These are phyloP conservation scores for Lasiosphaeria miniovina DNA, from an alignment of 495 filamentous ascomycete species.

Conservation along the genomic window DNA sequence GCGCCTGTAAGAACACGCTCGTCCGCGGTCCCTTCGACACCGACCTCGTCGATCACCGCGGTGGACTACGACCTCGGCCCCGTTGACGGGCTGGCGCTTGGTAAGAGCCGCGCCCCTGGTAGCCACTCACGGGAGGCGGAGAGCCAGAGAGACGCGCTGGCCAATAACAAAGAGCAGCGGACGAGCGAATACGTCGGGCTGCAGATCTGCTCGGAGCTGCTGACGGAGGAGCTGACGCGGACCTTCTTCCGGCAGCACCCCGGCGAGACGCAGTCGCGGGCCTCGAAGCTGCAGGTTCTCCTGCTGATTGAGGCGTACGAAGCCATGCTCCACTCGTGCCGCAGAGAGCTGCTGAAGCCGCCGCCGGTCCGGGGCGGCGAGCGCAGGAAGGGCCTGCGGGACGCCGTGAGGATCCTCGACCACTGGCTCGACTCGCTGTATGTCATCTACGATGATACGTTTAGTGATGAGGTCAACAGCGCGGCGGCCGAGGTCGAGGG, in stretches of 20 bases:
- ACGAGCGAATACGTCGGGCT: constrained; percentile 16
- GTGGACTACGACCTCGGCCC: constrained; percentile 6
- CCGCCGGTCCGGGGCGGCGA: neutral
- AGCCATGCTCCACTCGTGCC: constrained; percentile 17
- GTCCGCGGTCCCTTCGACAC: neutral
- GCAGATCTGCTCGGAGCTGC: constrained; percentile 20
- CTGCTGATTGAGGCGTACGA: constrained; percentile 29
- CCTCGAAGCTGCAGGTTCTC: constrained; percentile 18
- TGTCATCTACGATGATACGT: constrained; percentile 20
- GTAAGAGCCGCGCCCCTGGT: neutral
- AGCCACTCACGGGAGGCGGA: neutral
- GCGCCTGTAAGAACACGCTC: neutral
- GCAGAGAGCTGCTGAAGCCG: constrained; percentile 9
- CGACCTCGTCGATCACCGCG: constrained; percentile 5
- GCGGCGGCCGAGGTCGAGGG: neutral
- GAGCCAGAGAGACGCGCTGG: neutral
- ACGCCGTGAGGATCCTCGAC: constrained; percentile 18
- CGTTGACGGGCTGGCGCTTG: neutral
- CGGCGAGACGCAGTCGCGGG: neutral
- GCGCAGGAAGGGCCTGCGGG: constrained; percentile 9
- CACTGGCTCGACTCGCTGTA: constrained; percentile 24
- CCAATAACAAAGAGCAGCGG: neutral
- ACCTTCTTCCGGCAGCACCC: constrained; percentile 10
- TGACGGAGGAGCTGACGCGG: constrained; percentile 22
- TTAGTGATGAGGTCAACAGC: neutral